phyloP scores from a whole-genome alignment of 1,284 basidiomycete genomes.

The Ustilago crameri region DNA sequence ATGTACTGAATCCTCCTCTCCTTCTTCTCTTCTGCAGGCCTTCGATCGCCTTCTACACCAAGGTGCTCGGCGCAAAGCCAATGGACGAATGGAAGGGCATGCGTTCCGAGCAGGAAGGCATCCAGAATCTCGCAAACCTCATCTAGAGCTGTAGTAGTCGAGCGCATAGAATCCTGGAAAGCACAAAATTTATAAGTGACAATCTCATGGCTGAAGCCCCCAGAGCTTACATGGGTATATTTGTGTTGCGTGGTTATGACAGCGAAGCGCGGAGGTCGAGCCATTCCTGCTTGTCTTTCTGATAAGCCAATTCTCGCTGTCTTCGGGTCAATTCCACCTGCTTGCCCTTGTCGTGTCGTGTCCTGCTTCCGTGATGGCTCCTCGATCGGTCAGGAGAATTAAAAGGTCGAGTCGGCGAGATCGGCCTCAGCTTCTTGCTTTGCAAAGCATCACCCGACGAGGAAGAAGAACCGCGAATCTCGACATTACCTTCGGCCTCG shows the following conservation, averaged over 20 bases:
- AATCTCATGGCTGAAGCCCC: not conserved
- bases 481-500: constrained; percentile 16
- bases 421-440: constrained; percentile 8
- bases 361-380: constrained; percentile 2
- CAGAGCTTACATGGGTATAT: not conserved
- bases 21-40: constrained; percentile 69
- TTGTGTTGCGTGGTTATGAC: constrained; percentile 6
- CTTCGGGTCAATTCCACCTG: constrained; percentile 9
- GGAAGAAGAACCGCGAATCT: constrained; percentile 16
- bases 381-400: constrained; percentile 3
- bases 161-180: not conserved
- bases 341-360: not conserved
- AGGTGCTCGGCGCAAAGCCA: constrained; percentile 54
- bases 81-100: constrained; percentile 63
- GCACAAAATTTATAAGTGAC: not conserved
- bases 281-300: constrained; percentile 28
- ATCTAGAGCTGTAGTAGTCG: constrained; percentile 12
- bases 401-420: not conserved
- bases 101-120: constrained; percentile 62
- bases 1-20: not conserved
- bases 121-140: constrained; percentile 51
- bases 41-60: constrained; percentile 75
- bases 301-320: constrained; percentile 24
- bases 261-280: constrained; percentile 31
- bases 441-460: not conserved